Conservation (phyloP, 2,329 filamentous ascomycete genomes). For the Fusarium sp. region DNA sequence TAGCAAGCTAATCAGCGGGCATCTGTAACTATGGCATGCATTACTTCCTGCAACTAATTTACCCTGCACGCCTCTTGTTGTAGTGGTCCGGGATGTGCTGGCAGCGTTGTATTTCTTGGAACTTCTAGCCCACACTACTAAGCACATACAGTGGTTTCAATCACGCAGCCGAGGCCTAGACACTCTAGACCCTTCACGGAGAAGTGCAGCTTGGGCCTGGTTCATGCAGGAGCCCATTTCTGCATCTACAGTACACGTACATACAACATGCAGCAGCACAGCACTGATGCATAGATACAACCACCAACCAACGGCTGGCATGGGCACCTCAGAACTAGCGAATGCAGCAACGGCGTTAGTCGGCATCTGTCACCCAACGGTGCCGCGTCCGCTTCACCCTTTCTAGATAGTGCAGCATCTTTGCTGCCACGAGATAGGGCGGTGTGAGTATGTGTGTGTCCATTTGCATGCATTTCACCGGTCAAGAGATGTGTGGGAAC, state of each 20-base stretch:
- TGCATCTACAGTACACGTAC: constrained; percentile 39
- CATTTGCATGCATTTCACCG: constrained; percentile 40
- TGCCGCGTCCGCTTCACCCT: constrained; percentile 45
- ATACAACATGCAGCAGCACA: constrained; percentile 43
- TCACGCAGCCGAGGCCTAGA: constrained; percentile 25
- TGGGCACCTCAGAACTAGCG: constrained; percentile 37
- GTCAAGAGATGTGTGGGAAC: constrained; percentile 41
- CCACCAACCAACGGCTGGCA: constrained; percentile 38
- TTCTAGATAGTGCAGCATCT: constrained; percentile 40
- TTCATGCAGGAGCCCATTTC: constrained; percentile 48
- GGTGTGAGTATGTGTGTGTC: constrained; percentile 45
- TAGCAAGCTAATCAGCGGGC: constrained; percentile 44
- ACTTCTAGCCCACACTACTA: constrained; percentile 13
- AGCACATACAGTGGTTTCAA: background rate
- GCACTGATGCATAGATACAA: constrained; percentile 42
- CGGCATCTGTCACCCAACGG: constrained; percentile 46
- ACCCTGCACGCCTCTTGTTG: constrained; percentile 40
- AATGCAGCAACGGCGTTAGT: constrained; percentile 38
- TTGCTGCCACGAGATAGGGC: constrained; percentile 38
- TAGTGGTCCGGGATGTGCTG: constrained; percentile 43
- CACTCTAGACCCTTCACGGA: constrained; percentile 27
- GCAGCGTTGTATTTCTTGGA: constrained; percentile 33
- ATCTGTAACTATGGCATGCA: constrained; percentile 51
- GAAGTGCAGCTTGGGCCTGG: constrained; percentile 42
- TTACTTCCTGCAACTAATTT: constrained; percentile 51